Percentiles rank a stretch among this genome's conserved stretches.
Evolutionary conservation across 78 protist species (phyloP).

Genomic region (Dictyostelium firmibasis): DNA sequence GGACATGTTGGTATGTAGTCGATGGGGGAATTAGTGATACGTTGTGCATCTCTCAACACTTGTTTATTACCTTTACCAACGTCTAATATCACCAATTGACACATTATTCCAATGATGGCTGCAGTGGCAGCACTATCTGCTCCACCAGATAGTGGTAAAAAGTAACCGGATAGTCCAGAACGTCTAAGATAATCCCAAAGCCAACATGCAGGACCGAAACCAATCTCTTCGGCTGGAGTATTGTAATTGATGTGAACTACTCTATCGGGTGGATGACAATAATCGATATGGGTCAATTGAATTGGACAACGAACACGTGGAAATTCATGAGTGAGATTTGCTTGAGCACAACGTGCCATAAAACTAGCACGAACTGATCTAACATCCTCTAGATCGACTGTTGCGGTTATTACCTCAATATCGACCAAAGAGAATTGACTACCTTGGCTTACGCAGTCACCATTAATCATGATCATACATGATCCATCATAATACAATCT

Average conservation of each 20-base stretch:
- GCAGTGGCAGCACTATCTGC: constrained; percentile 89
- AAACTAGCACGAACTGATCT: constrained; percentile 39
- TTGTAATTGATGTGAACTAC: constrained; percentile 1
- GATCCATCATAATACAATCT: constrained; percentile 93
- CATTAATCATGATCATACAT: constrained; percentile 86
- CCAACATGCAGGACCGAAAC: constrained; percentile 92
- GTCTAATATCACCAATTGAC: constrained; percentile 74
- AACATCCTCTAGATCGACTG: constrained; percentile 82
- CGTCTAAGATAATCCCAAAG: constrained; percentile 96
- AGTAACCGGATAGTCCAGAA: constrained; percentile 86
- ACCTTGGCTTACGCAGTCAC: constrained; percentile 86
- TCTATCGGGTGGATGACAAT: neutral
- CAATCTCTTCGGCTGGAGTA: constrained; percentile 82
- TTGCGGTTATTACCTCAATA: constrained; percentile 83
- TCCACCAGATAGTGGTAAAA: constrained; percentile 94
- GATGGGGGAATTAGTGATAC: constrained; percentile 24
- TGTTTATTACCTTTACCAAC: constrained; percentile 20
- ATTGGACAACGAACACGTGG: constrained; percentile 71
- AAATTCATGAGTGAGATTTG: constrained; percentile 39
- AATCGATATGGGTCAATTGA: neutral
- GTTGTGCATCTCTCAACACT: constrained; percentile 44
- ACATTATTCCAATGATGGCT: constrained; percentile 87
- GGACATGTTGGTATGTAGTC: constrained; percentile 52
- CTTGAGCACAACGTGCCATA: constrained; percentile 65
- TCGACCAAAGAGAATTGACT: constrained; percentile 82